These are phyloP conservation scores for Osmanthus fragrans DNA, from an alignment of 257 asterid species.

Conservation along the genomic window DNA sequence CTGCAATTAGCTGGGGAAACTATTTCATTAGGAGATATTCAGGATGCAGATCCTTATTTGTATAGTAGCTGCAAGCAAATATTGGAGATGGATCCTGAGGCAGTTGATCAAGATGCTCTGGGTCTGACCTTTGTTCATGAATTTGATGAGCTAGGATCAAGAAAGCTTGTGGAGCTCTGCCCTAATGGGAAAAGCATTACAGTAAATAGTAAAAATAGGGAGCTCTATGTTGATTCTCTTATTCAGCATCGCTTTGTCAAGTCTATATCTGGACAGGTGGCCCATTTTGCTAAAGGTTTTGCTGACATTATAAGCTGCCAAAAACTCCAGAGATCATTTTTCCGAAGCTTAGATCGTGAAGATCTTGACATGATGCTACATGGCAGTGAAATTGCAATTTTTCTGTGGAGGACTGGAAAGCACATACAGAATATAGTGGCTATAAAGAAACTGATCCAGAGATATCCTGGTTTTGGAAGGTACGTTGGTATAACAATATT, in stretches of 20 bases:
- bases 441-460: slow-evolving; percentile 70
- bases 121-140: slow-evolving; percentile 84
- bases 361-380: slow-evolving; percentile 83
- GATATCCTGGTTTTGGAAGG: slow-evolving; percentile 98
- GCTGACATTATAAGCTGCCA: slow-evolving; percentile 52
- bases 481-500: slow-evolving; percentile 21
- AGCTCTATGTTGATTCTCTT: slow-evolving; percentile 69
- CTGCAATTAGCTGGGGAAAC: slow-evolving; percentile 66
- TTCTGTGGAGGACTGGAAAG: slow-evolving; percentile 91
- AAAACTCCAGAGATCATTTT: slow-evolving; percentile 54
- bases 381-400: slow-evolving; percentile 79
- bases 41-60: slow-evolving; percentile 81
- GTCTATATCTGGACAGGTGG: slow-evolving; percentile 66
- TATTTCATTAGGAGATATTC: slow-evolving; percentile 74
- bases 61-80: slow-evolving; percentile 92
- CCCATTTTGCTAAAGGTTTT: slow-evolving; percentile 70
- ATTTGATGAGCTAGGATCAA: slow-evolving; percentile 76
- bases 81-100: slow-evolving; percentile 82
- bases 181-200: slow-evolving; percentile 55
- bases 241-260: slow-evolving; percentile 70
- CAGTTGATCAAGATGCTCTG: slow-evolving; percentile 80
- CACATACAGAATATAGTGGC: slow-evolving; percentile 83
- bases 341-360: slow-evolving; percentile 65
- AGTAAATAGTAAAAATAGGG: slow-evolving; percentile 80
- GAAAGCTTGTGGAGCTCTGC: slow-evolving; percentile 76